A percentile compares a stretch with the other conserved stretches of the same genome.
Evolutionary conservation across 257 asterid species (phyloP).

Genomic region (Leptodermis oblonga): DNA sequence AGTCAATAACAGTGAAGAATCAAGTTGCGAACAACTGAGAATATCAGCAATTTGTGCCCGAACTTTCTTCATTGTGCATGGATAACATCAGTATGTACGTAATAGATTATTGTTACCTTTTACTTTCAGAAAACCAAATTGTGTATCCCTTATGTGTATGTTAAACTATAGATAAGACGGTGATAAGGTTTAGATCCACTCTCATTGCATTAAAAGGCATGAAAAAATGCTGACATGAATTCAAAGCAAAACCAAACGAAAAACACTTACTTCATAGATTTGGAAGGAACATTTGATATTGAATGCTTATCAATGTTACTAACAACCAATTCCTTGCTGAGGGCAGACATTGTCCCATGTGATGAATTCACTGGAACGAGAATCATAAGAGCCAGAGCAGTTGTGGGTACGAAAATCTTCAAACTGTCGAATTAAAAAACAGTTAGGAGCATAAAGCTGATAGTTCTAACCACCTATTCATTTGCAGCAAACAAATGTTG

Average conservation of each 20-base stretch:
- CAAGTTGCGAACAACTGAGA: not conserved
- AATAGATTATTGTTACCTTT: not conserved
- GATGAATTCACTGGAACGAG: slow-evolving; percentile 91
- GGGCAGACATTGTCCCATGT: slow-evolving; percentile 61
- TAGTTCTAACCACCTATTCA: not conserved
- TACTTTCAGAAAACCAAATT: not conserved
- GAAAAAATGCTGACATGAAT: not conserved
- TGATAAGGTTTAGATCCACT: not conserved
- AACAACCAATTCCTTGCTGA: slow-evolving; percentile 78
- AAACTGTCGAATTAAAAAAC: slow-evolving; percentile 41
- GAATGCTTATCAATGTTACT: slow-evolving; percentile 96
- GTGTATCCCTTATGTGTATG: not conserved
- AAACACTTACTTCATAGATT: slow-evolving; percentile 68
- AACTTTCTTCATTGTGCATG: not conserved
- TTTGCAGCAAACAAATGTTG: too few relatives aligned
- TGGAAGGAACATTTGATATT: slow-evolving; percentile 76
- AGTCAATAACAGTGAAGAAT: not conserved
- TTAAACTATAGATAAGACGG: not conserved
- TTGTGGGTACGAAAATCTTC: slow-evolving; percentile 80
- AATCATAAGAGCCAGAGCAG: slow-evolving; percentile 67
- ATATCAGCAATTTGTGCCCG: not conserved
- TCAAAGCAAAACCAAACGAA: not conserved
- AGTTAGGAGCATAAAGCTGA: slow-evolving; percentile 4
- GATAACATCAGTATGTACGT: not conserved
- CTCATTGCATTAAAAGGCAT: not conserved